Evolutionary conservation across 176 grass and related monocot species (phyloP), one percentile per base, ranked within the genome.

Genomic region (Oryza coarctata): DNA sequence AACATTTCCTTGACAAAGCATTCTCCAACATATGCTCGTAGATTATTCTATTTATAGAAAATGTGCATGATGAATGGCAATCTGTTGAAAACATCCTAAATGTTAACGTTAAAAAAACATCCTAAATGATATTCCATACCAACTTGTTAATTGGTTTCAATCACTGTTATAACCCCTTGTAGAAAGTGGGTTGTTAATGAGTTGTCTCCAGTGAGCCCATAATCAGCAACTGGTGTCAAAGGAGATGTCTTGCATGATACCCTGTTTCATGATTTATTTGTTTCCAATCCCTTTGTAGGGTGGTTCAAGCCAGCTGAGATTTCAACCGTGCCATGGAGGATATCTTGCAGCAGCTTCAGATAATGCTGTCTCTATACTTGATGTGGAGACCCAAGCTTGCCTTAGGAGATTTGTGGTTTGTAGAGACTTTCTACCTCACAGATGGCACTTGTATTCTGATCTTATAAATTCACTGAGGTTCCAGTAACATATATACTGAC

Each of bases 241-340:
- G 62, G 57, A 44, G 40, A 72, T 55, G n/a, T 11, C 31, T 38
- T 75, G 23, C 34, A 44, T 29, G 63, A 80, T 68, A n/a, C 17
- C 29, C 4, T 15, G 4, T 65, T 69, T 87, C 6, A 45, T 87
- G 40, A 68, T 82, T 89, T 89, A 44, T 60, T 71, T 77, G 9
- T 58, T 23, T 60, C 50, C 18, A 13, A 45, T 86, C 29, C 3
- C 22, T 66, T 47, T 86, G 63, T 68, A 97, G 95, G 95, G 95
- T 70, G 95, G 95, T 22, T 94, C 90, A 3, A 87, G 82, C 40
- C 90, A 94, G 84, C 83, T 98, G 90, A 93, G 95, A 86, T 94
- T 98, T 84, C 92, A 98, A 77, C 92, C 95, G 63, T 70, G 52
- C 68, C 69, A 50, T 68, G 95, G 95, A 23, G 69, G 85, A 67